Conservation (phyloP, 169 alveolate species). For the Theileria equi region DNA sequence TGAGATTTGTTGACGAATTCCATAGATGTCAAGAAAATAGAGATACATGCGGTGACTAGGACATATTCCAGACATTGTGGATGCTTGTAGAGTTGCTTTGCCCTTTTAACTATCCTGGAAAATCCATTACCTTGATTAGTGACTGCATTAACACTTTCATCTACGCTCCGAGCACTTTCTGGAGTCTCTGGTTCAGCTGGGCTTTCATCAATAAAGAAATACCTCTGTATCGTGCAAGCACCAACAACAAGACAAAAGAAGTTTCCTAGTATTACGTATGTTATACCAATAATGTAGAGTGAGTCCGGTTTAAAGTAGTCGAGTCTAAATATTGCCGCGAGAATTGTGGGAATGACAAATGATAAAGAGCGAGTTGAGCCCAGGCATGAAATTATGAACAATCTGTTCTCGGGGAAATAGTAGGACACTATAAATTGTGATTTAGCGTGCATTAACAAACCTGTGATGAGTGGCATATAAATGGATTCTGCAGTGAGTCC, state of each 20-base stretch:
- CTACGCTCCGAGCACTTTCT: not conserved
- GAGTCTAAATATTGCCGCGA: conserved; percentile 4
- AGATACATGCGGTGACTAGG: not conserved
- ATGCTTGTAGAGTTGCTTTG: conserved; percentile 1
- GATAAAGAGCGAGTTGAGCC: conserved; percentile 47
- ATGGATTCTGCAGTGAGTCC: conserved; percentile 50
- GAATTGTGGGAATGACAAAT: conserved; percentile 26
- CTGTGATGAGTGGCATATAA: conserved; percentile 35
- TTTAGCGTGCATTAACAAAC: not conserved
- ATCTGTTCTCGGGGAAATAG: conserved; percentile 35
- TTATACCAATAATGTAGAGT: conserved; percentile 14
- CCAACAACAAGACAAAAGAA: conserved; percentile 15
- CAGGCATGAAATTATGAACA: conserved; percentile 29
- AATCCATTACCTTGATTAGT: not conserved
- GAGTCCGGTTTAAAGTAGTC: not conserved
- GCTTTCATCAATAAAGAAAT: not conserved
- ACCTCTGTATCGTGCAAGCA: conserved; percentile 5
- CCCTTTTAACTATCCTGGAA: not conserved
- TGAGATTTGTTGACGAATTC: conserved; percentile 49
- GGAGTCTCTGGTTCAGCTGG: not conserved
- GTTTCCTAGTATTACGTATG: conserved; percentile 11
- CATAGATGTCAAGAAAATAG: conserved; percentile 29
- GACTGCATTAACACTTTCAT: not conserved
- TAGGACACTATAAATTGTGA: conserved; percentile 5
- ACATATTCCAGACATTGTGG: conserved; percentile 15